These are phyloP conservation scores for Dendrobium nobile DNA, from an alignment of 106 monocot genomes.

Conservation along the genomic window DNA sequence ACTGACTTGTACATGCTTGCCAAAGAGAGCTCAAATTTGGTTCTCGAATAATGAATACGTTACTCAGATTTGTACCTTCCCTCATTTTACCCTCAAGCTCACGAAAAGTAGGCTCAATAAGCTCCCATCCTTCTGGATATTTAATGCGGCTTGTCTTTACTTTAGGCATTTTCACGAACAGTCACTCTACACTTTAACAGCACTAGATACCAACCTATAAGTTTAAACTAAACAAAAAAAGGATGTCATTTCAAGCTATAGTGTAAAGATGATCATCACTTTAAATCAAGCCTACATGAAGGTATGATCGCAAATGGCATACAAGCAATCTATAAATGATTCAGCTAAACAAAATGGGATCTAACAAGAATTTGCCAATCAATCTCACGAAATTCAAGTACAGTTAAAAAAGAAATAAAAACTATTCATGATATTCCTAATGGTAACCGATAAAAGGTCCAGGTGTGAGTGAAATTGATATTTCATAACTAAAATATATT, in stretches of 20 bases:
- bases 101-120: constrained; percentile 87
- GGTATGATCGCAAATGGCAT: too few relatives aligned
- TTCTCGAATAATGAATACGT: background rate
- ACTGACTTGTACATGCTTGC: background rate
- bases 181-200: background rate
- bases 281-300: background rate
- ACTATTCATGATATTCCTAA: too few relatives aligned
- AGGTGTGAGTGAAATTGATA: too few relatives aligned
- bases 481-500: too few relatives aligned
- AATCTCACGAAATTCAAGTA: too few relatives aligned
- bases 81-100: constrained; percentile 90
- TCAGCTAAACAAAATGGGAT: too few relatives aligned
- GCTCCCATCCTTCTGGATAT: constrained; percentile 94
- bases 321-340: too few relatives aligned
- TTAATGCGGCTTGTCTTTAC: constrained; percentile 82
- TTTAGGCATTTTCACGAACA: constrained; percentile 59
- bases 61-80: constrained; percentile 47
- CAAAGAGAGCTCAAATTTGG: background rate
- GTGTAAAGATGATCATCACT: background rate
- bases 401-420: too few relatives aligned
- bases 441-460: too few relatives aligned
- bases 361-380: too few relatives aligned
- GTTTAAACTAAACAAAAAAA: background rate
- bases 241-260: background rate
- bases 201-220: background rate